A percentile compares a stretch with the other conserved stretches of the same genome.
Conservation (phyloP, 495 filamentous ascomycete genomes). For the Trichocladium antarcticum region DNA sequence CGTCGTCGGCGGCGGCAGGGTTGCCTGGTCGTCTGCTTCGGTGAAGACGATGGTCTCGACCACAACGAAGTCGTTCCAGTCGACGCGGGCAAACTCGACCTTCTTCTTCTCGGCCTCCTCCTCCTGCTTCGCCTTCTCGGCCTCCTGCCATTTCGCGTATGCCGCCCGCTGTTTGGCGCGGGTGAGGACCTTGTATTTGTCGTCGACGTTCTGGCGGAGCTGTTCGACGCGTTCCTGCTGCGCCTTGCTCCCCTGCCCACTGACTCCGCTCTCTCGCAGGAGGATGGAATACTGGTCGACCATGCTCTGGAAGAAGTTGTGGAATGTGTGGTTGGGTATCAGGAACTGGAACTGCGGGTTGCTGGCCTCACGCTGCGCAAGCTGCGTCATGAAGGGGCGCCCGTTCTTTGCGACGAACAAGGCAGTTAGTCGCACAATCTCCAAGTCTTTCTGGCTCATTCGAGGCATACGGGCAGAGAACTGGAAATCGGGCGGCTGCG, state of each 20-base stretch:
- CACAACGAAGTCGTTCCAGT: constrained; percentile 96
- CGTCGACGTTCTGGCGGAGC: constrained; percentile 61
- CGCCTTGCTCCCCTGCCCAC: constrained; percentile 52
- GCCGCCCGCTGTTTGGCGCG: constrained; percentile 75
- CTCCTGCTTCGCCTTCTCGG: constrained; percentile 80
- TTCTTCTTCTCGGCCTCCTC: constrained; percentile 78
- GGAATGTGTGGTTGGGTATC: constrained; percentile 85
- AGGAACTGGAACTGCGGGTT: constrained; percentile 98
- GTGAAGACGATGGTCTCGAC: constrained; percentile 94
- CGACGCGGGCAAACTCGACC: constrained; percentile 78
- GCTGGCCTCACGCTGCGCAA: constrained; percentile 75
- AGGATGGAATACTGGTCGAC: constrained; percentile 92
- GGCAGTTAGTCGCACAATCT: constrained; percentile 82
- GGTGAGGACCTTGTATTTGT: constrained; percentile 70
- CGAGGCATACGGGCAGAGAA: constrained; percentile 97
- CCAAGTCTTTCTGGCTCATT: constrained; percentile 89
- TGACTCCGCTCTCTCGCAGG: constrained; percentile 56
- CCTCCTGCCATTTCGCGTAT: constrained; percentile 72
- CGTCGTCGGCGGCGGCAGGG: constrained; percentile 79
- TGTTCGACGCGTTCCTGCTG: constrained; percentile 61
- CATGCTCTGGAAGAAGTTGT: constrained; percentile 84
- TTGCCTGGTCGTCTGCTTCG: constrained; percentile 73
- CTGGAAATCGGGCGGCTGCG: constrained; percentile 77
- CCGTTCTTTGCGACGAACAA: constrained; percentile 86
- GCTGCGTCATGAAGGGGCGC: constrained; percentile 73